These are phyloP conservation scores for Pseudomassariella vexata DNA, from an alignment of 2,329 filamentous ascomycete species.

Conservation along the genomic window DNA sequence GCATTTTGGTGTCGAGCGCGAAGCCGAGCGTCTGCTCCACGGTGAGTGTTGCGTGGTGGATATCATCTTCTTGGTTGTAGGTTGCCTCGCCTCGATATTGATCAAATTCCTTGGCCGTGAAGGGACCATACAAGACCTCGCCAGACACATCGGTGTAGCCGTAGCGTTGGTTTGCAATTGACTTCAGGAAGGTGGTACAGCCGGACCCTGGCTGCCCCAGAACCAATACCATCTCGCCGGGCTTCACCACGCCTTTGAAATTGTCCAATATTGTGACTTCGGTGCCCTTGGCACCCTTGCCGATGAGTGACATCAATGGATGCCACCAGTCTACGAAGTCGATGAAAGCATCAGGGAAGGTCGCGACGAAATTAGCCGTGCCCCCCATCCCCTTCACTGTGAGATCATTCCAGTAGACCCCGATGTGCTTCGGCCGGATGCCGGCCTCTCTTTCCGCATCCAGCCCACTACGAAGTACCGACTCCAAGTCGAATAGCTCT, in stretches of 20 bases:
- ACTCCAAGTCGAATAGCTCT: conserved; percentile 70
- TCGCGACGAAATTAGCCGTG: conserved; percentile 64
- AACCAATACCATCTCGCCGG: conserved; percentile 85
- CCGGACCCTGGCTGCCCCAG: conserved; percentile 71
- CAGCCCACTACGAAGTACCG: conserved; percentile 64
- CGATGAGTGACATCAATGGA: conserved; percentile 58
- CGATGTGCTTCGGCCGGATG: conserved; percentile 74
- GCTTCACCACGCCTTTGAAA: conserved; percentile 66
- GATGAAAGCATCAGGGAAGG: conserved; percentile 72
- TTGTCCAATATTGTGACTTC: conserved; percentile 70
- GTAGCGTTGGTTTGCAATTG: conserved; percentile 59
- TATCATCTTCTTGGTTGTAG: conserved; percentile 82
- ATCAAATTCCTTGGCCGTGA: conserved; percentile 65
- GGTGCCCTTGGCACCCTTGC: conserved; percentile 59
- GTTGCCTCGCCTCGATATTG: conserved; percentile 76
- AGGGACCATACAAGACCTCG: conserved; percentile 72
- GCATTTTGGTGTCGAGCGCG: conserved; percentile 78
- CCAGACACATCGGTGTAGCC: conserved; percentile 54
- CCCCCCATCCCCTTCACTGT: conserved; percentile 73
- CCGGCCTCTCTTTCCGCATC: conserved; percentile 69
- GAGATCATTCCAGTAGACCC: conserved; percentile 72
- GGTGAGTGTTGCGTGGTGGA: conserved; percentile 79
- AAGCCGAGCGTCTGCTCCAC: conserved; percentile 85
- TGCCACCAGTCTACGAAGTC: conserved; percentile 71
- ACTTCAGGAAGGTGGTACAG: conserved; percentile 64